These are phyloP conservation scores for Apiotrichum veenhuisii DNA, from an alignment of 1,284 basidiomycete species.

Conservation along the genomic window DNA sequence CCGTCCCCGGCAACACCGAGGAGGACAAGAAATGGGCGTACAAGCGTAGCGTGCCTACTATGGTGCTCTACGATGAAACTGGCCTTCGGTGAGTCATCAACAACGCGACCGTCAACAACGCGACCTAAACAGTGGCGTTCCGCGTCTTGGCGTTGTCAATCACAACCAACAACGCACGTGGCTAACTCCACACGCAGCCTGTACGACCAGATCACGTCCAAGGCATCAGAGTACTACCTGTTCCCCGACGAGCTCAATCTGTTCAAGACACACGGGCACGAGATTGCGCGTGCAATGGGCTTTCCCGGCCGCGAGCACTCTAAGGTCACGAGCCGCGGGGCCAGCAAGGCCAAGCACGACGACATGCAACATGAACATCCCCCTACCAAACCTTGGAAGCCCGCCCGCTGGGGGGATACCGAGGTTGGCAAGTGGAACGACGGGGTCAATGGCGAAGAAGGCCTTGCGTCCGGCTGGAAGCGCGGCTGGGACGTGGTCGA, in stretches of 20 bases:
- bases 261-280: constrained; percentile 51
- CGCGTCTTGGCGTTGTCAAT: neutral
- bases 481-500: constrained; percentile 65
- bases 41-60: constrained; percentile 70
- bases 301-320: constrained; percentile 22
- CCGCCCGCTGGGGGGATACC: constrained; percentile 55
- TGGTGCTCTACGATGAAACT: constrained; percentile 80
- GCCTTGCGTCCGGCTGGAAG: constrained; percentile 33
- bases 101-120: neutral
- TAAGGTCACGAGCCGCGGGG: neutral
- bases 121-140: no score
- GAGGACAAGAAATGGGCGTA: constrained; percentile 45
- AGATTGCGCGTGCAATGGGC: constrained; percentile 56
- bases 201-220: constrained; percentile 65
- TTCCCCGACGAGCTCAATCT: constrained; percentile 60
- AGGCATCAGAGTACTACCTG: constrained; percentile 81
- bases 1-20: constrained; percentile 34
- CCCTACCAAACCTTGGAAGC: constrained; percentile 34
- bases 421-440: constrained; percentile 70
- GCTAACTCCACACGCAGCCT: constrained; percentile 23
- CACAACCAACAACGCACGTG: neutral
- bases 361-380: constrained; percentile 1
- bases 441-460: constrained; percentile 55
- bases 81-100: constrained; percentile 57
- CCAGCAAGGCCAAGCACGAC: neutral